phyloP scores from a whole-genome alignment of 148 eudicot species.

The Silene uniflora region DNA sequence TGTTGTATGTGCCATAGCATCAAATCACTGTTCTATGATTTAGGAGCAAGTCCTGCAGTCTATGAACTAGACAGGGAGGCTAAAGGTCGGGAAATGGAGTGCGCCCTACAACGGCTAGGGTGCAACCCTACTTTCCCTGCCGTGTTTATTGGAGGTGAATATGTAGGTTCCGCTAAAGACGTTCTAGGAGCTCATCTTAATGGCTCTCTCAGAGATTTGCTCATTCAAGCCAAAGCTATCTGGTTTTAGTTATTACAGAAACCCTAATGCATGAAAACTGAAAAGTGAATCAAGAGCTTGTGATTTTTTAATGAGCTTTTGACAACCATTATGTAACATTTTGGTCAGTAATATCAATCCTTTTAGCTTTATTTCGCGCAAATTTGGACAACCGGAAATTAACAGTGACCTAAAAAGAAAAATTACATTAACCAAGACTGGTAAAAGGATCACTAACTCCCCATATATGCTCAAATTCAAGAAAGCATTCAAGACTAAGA shows the following conservation, averaged over 20 bases:
- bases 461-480: no score
- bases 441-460: no score
- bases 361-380: background rate
- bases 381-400: background rate
- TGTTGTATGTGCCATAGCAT: constrained; percentile 41
- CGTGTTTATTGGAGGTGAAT: constrained; percentile 32
- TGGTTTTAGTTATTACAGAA: constrained; percentile 26
- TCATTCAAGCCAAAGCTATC: constrained; percentile 34
- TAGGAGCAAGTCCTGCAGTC: constrained; percentile 41
- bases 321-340: constrained; percentile 19
- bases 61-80: constrained; percentile 31
- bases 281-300: constrained; percentile 23
- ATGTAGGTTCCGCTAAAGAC: constrained; percentile 34
- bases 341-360: background rate
- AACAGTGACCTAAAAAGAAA: background rate
- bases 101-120: constrained; percentile 32
- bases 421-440: no score
- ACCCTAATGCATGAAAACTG: background rate
- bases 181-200: constrained; percentile 32
- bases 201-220: constrained; percentile 33
- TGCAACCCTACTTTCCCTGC: constrained; percentile 36
- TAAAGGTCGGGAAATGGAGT: constrained; percentile 34
- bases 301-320: constrained; percentile 29
- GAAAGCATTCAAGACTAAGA: no score
- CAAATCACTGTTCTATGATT: constrained; percentile 29